Percentiles rank a stretch among this genome's conserved stretches.
These are phyloP conservation scores for Ephemerocybe angulata DNA, from an alignment of 768 basidiomycete genomes.

Conservation along the genomic window DNA sequence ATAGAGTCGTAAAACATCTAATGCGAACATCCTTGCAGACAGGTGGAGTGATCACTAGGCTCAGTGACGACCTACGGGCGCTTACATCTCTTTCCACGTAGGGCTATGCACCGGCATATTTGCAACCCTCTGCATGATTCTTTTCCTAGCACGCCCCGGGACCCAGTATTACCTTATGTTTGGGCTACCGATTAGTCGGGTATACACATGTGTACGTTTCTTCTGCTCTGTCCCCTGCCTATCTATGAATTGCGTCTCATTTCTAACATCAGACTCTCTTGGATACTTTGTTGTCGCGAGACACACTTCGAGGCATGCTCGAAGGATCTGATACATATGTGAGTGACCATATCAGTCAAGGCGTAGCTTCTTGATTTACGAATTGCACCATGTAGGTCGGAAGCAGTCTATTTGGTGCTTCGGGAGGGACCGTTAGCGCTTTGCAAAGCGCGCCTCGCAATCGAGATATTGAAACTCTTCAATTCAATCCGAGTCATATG, in stretches of 20 bases:
- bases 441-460: too few species aligned
- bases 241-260: neutral
- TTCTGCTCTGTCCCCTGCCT: neutral
- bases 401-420: too few species aligned
- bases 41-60: neutral
- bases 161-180: conserved; percentile 7
- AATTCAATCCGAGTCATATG: too few species aligned
- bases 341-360: too few species aligned
- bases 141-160: neutral
- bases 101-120: conserved; percentile 5
- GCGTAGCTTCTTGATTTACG: too few species aligned
- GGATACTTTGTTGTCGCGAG: neutral
- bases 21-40: conserved; percentile 3
- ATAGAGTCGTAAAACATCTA: neutral
- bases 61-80: neutral
- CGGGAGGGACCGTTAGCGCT: too few species aligned
- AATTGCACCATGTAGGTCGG: too few species aligned
- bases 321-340: neutral
- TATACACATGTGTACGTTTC: conserved; percentile 4
- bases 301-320: neutral
- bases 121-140: conserved; percentile 4
- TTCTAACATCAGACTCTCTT: neutral
- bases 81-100: neutral
- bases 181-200: conserved; percentile 4
- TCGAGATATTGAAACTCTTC: too few species aligned